Conservation (phyloP, 345 rosid genomes). For the Streptanthus diversifolius region DNA sequence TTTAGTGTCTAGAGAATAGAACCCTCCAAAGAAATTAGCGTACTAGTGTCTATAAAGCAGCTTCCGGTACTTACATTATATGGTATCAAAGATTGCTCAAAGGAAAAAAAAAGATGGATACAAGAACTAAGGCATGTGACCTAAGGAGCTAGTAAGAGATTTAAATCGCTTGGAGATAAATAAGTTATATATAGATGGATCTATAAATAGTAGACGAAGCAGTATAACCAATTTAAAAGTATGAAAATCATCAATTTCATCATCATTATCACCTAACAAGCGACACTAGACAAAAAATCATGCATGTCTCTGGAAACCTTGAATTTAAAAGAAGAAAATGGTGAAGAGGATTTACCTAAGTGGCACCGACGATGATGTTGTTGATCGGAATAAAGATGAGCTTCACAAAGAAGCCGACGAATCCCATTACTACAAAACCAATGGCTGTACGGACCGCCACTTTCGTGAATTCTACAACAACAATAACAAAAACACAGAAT, state of each 20-base stretch:
- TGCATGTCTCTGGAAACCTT: not conserved
- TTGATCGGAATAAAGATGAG: constrained; percentile 76
- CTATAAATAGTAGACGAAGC: not conserved
- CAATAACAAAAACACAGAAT: not conserved
- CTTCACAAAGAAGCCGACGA: constrained; percentile 75
- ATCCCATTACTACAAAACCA: constrained; percentile 82
- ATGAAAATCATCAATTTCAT: not conserved
- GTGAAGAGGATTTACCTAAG: constrained; percentile 32
- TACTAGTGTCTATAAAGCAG: not conserved
- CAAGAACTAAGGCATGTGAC: not conserved
- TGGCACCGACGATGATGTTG: constrained; percentile 51
- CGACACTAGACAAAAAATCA: not conserved
- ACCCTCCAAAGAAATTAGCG: not conserved
- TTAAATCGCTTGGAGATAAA: not conserved
- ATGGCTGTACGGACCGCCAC: constrained; percentile 79
- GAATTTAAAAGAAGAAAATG: not conserved
- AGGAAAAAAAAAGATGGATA: not conserved
- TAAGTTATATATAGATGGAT: not conserved
- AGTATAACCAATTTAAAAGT: not conserved
- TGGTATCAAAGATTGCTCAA: not conserved
- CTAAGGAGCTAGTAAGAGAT: not conserved
- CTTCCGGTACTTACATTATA: not conserved
- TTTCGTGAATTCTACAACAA: constrained; percentile 59
- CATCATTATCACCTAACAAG: not conserved
- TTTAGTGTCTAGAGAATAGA: not conserved